Evolutionary conservation across 75 land plant species (phyloP).

Genomic region (Cupressus sempervirens): DNA sequence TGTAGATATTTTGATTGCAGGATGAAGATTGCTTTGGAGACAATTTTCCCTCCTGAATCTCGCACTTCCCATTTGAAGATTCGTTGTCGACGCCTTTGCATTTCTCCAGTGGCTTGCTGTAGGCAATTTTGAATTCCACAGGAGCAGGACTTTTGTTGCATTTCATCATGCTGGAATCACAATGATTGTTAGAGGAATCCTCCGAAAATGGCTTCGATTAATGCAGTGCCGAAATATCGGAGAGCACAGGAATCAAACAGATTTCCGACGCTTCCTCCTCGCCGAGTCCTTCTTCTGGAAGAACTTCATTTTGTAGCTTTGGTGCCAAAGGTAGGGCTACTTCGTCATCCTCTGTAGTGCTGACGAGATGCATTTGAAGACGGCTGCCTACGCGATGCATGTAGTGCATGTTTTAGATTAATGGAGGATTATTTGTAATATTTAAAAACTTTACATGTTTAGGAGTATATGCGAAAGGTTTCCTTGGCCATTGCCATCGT

Average conservation of each 20-base stretch:
- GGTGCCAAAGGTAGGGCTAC: background rate
- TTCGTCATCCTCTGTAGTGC: background rate
- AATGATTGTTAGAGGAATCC: background rate
- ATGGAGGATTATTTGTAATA: too few relatives aligned
- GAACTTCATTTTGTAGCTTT: background rate
- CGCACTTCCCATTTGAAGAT: background rate
- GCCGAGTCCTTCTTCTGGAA: background rate
- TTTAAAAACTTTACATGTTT: too few relatives aligned
- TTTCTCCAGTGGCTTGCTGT: background rate
- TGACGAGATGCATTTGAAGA: constrained; percentile 9
- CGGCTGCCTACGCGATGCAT: constrained; percentile 2
- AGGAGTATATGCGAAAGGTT: too few relatives aligned
- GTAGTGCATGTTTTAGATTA: too few relatives aligned
- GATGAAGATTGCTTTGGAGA: background rate
- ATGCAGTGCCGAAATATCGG: background rate
- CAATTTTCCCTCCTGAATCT: background rate
- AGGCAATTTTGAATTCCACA: background rate
- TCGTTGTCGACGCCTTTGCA: background rate
- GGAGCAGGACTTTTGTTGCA: background rate
- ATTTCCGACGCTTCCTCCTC: background rate
- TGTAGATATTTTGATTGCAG: background rate
- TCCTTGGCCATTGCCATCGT: constrained; percentile 48
- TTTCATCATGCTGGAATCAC: background rate
- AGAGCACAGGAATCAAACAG: background rate
- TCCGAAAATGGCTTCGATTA: background rate